Base-by-base conservation (phyloP, 139 green algal genomes). In the Chlamydomonas sphaeroides region DNA sequence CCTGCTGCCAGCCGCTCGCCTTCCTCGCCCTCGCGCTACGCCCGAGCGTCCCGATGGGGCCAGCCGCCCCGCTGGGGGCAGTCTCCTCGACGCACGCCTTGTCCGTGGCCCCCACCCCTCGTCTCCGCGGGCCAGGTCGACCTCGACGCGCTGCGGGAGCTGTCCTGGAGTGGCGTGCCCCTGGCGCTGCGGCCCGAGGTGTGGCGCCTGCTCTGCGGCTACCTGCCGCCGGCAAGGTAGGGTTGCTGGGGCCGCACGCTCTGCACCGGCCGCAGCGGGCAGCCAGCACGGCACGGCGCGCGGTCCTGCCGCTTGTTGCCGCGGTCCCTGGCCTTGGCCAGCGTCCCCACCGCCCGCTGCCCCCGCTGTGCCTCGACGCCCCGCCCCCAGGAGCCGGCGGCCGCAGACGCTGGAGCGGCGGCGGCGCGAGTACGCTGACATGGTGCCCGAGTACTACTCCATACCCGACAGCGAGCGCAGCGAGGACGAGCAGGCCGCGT, bases 141-240 rank as follows among this genome's bases (percentile, higher is more conserved):
- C 66, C 35, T 98, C 41, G 93, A 98, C 41, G 90, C 91, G 25
- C 87, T 99, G 75, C 83, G 94, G 14, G 95, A 99, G 88, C 84
- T 98, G 62, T 79, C 92, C 57, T 99, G 96, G 96, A 97, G 85
- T 65, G 96, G 96, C 32, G 92, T 98, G 32, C 96, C 97, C 0
- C 74, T 88, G 11, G 42, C 89, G 33, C 87, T 98, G 80, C 82
- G 97, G 48, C 94, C 97, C 2, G 49, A 87, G 35, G 96, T 92
- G 65, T 99, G 97, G 97, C 90, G 94, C n/a, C 85, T 99, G 70
- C 88, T 99, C 84, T 87, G 98, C n/a, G 95, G 96, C n/a, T 99
- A 99, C 86, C 68, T 95, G 36, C 96, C 96, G 1, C 93, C 95
- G 20, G 96, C 95, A 62, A 87, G 86, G 93, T 73, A 35, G 48